Base-by-base conservation (phyloP, 257 asterid species). In the Fraxinus excelsior region DNA sequence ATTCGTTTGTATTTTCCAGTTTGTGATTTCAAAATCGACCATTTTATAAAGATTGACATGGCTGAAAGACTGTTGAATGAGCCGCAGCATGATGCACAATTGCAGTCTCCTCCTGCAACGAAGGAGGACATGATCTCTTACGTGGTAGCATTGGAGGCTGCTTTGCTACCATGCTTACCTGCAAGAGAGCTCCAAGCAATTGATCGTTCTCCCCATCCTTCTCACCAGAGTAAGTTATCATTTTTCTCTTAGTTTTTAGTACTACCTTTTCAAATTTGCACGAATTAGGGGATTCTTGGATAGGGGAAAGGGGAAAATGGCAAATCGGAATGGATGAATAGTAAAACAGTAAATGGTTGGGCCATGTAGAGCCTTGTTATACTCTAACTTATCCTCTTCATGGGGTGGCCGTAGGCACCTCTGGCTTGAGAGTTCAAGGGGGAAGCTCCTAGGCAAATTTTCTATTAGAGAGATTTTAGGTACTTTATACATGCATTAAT, bases 171-270 rank as follows among this genome's bases (percentile, higher is more conserved):
- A 14, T 96, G 99, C 87, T 85, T 96, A 87, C 98, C 99, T 58
- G 99, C 99, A 6, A 79, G 97, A 81, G 98, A 93, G 78, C 92
- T 96, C 67, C 99, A 96, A 68, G 98, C 98, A 66, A 96, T 93
- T 3, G 99, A 96, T 72, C 94, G 97, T 5, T 91, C 99, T 18
- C 94, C 97, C 23, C 94, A 93, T 79, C 99, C 98, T 80, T 96
- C 97, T 84, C 99, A 96, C 82, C 98, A 91, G 87, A 96, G 98
- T 95, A 53, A 80, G 96, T 79, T 2, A 72, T 10, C 56, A 38
- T 72, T 34, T 38, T 65, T 4, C 14, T 32, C 35, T 7, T 40
- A 35, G 29, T 1, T 70, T 76, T 58, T n/a, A 66, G 10, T 42
- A 18, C 71, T 46, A 26, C 40, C 44, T 3, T 69, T 76, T 62